Base-by-base conservation (phyloP, 1,139 yeast genomes). In the Scheffersomyces lignicola region DNA sequence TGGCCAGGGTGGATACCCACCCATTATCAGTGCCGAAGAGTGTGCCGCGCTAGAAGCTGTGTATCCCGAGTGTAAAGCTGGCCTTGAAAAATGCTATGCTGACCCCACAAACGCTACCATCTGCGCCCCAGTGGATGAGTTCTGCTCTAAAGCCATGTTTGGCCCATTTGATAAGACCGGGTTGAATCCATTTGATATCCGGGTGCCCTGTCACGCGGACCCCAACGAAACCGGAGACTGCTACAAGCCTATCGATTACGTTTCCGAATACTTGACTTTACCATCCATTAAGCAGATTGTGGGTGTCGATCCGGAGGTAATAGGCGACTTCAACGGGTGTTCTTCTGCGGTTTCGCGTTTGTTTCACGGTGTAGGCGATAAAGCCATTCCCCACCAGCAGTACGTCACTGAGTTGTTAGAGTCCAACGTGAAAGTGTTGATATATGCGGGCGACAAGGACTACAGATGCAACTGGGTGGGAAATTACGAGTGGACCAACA, bases 121-220 rank as follows among this genome's bases (percentile, higher is more conserved):
- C 1, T 79, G 85, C 60, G 66, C 76, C 13, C 80, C 82, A 5
- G 80, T 83, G 1, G 56, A 58, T 22, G 42, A 72, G 12, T 77
- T 73, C 54, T 60, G 65, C 42, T 45, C 45, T 17, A 24, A 34
- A 15, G 65, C 61, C 37, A 67, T 77, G 52, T 56, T 70, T 56
- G 69, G 63, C 2, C 83, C 85, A 8, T 79, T 73, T 49, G 60
- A 56, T 27, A 65, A 71, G 27, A 80, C 86, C 2, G 84, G 86
- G 3, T 65, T 78, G 51, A 84, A 83, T 54, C 76, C 74, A 22
- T 84, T 83, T 52, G 94, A 84, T 52, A 78, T 84, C 42, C 72
- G 90, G 54, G 64, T 64, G 31, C 65, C 63, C 21, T 83, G 89
- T 56, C 80, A 62, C 32, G 73, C 65, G 26, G 18, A 15, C 18